Conservation (phyloP, 2,329 filamentous ascomycete species). For the Penicillium sp. region DNA sequence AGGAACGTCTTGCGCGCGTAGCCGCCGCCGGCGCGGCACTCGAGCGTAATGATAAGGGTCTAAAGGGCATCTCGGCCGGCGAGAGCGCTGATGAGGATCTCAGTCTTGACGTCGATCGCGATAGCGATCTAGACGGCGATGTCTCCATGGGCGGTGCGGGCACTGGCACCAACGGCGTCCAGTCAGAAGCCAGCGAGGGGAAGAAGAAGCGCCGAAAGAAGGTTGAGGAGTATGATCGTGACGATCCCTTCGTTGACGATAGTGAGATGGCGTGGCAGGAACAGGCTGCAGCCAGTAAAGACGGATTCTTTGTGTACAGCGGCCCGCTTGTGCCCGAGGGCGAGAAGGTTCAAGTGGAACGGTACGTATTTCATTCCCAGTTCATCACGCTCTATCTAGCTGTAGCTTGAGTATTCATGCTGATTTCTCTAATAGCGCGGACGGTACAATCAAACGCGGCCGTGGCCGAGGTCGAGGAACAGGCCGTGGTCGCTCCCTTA, state of each 20-base stretch:
- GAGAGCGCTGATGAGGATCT: conserved; percentile 78
- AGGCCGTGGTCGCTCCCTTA: conserved; percentile 54
- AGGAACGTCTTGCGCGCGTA: conserved; percentile 83
- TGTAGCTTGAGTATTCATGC: background rate
- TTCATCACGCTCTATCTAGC: conserved; percentile 5
- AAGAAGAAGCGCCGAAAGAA: conserved; percentile 76
- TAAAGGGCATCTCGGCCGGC: conserved; percentile 66
- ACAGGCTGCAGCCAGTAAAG: conserved; percentile 87
- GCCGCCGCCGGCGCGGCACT: conserved; percentile 84
- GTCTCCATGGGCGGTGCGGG: conserved; percentile 44
- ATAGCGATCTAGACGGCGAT: conserved; percentile 56
- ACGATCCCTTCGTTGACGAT: conserved; percentile 77
- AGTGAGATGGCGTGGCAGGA: conserved; percentile 95
- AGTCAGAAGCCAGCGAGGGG: conserved; percentile 57
- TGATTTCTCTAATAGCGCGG: conserved; percentile 55
- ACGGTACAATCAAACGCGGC: conserved; percentile 68
- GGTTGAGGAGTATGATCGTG: conserved; percentile 67
- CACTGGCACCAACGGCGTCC: conserved; percentile 58
- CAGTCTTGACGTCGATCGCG: conserved; percentile 84
- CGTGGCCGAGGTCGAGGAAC: conserved; percentile 58
- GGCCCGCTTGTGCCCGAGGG: conserved; percentile 86
- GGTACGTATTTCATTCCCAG: conserved; percentile 46
- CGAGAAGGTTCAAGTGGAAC: conserved; percentile 70
- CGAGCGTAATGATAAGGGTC: conserved; percentile 69
- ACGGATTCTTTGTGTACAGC: conserved; percentile 98